Base-by-base conservation (phyloP, 2,329 filamentous ascomycete genomes). In the Aspergillus tubingensis region DNA sequence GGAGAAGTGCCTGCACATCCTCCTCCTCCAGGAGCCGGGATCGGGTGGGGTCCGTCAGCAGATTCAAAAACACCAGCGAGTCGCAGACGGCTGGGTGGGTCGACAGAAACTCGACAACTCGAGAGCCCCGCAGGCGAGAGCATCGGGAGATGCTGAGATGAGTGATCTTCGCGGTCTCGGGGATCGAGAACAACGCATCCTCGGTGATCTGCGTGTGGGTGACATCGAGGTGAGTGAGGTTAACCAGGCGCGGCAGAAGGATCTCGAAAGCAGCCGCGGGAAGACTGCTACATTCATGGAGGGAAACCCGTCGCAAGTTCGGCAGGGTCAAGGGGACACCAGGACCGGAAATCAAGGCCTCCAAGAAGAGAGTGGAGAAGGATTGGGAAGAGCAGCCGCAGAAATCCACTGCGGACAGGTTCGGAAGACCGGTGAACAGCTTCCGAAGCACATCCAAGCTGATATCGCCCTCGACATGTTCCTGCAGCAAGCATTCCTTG, bases 61-160 rank as follows among this genome's bases (percentile, higher is more conserved):
- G 81, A 73, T 91, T 93, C 61, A 95, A 80, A 68, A 88, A 92
- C 32, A 89, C 82, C 25, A 95, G 80, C 3, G 80, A 81, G 32
- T 84, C 80, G 60, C 80, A 83, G 47, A 87, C 87, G 3, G 91
- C 88, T 1, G 90, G 88, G 70, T 94, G 91, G 27, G 83, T 85
- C 13, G 84, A 82, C 61, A 94, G 75, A 71, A 94, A 93, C 59
- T 88, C 81, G 62, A 92, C 86, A 15, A 94, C 85, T 8, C 79
- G 84, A 13, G 85, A 79, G 1, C 90, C 87, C 8, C 86, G 85
- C 56, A 95, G 81, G 56, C 86, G 82, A 55, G 85, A 87, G 80
- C 91, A 94, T 75, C 90, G 91, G 64, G 89, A 86, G 50, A 95
- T 78, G 70, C 92, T 93, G 57, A 95, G 79, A 72, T 95, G 91